Evolutionary conservation across 768 basidiomycete species (phyloP), one percentile per base, ranked within the genome.

Genomic region (Pisolithus sp.): DNA sequence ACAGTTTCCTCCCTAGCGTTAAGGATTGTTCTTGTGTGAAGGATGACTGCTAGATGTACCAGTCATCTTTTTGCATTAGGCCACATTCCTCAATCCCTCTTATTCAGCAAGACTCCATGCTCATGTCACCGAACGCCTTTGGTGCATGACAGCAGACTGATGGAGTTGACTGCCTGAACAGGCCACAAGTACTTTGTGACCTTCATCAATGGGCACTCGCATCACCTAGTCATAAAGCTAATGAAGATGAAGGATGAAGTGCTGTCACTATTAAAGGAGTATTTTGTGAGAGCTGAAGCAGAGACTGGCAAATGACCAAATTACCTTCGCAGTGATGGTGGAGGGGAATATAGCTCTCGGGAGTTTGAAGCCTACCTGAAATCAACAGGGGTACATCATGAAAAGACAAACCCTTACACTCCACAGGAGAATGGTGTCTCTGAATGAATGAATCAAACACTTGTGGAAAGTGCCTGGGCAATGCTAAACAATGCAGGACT

Each of bases 161-260:
- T 62, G 48, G 48, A 56, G 17, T 58, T 43, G 0, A 24, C 48
- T 1, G 54, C 57, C 0, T 34, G 41, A 17, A 21, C 20, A 0
- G 57, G 63, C 3, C 52, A 48, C 6, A 6, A 31, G 4, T 68
- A 66, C 24, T 55, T 57, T 37, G 36, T 57, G 3, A 60, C 57
- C 23, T 65, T 53, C 24, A 59, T 60, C 2, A 60, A 66, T 40
- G 55, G 51, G 26, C 30, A 57, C 13, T 61, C 56, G 0, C 57
- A 59, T 50, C 46, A 59, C 12, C 44, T 58, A 13, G 18, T 40
- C 9, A 42, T 65, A 5, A 41, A 50, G 7, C 50, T 59, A 1
- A 21, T 62, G 3, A 55, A 51, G 24, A 26, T 26, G 0, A 45
- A 45, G 21, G 23, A 30, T 17, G 10, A 45, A 45, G 44, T 67